phyloP scores from a whole-genome alignment of 2,329 filamentous ascomycete genomes.

The Chaetomiaceae sp. region DNA sequence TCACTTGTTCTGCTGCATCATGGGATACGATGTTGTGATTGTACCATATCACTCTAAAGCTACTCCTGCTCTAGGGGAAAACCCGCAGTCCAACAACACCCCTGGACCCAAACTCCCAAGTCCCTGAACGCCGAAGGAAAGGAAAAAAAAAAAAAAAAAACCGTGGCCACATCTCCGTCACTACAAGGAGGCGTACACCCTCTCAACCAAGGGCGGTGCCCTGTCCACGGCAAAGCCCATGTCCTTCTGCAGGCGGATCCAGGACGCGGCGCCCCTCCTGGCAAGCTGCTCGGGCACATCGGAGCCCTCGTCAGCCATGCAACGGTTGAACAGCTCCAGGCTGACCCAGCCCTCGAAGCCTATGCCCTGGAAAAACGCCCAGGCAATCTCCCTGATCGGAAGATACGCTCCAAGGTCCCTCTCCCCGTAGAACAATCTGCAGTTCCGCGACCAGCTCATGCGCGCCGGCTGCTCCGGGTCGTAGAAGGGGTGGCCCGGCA shows the following conservation, averaged over 20 bases:
- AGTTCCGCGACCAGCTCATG: constrained; percentile 78
- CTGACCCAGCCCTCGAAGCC: constrained; percentile 65
- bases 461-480: constrained; percentile 50
- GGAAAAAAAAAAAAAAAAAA: not conserved
- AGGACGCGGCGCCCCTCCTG: constrained; percentile 44
- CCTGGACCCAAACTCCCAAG: not conserved
- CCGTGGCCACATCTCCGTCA: not conserved
- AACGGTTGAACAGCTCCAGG: constrained; percentile 62
- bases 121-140: not conserved
- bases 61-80: no score
- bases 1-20: no score
- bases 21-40: no score
- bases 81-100: not conserved
- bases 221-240: constrained; percentile 26
- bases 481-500: constrained; percentile 52
- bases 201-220: constrained; percentile 16
- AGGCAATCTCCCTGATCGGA: constrained; percentile 55
- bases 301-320: constrained; percentile 46
- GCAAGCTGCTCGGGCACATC: constrained; percentile 47
- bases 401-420: constrained; percentile 59
- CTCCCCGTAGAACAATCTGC: constrained; percentile 62
- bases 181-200: constrained; percentile 32
- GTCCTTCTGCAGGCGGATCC: constrained; percentile 38
- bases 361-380: constrained; percentile 56
- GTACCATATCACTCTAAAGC: no score